Evolutionary conservation across 1,284 basidiomycete genomes (phyloP), one percentile per base, ranked within the genome.

Genomic region (Inonotus obliquus): DNA sequence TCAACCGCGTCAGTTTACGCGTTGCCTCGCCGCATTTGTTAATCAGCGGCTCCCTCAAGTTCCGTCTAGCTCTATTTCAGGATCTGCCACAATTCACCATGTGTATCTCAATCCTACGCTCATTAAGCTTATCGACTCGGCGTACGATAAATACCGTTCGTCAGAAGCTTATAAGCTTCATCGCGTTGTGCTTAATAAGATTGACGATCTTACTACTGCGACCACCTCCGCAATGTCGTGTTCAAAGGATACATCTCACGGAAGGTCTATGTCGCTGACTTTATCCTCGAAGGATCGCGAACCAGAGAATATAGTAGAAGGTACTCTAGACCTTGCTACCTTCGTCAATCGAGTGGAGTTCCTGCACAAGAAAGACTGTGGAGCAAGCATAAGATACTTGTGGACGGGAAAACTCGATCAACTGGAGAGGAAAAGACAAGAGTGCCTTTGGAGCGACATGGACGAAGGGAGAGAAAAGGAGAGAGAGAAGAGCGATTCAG

Each of bases 151-250:
- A 60, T 83, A 74, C 35, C 78, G 81, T 55, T 75, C 79, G 63
- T 73, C 77, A 44, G 87, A 87, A 61, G 74, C 81, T 9, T 82
- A 85, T 63, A 84, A 82, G 63, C 83, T 86, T 10, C 82, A 84
- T 54, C 80, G 83, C 32, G 84, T 81, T 25, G 76, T 89, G 39
- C 73, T 80, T 60, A 80, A 75, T 64, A 81, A 79, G 66, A 67
- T 84, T 17, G 81, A 82, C 64, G 78, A 77, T 64, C 69, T 78
- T 44, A 73, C 73, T 2, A 72, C 75, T 19, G 68, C 68, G 39
- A 65, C 68, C 17, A 64, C 67, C 1, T 67, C 65, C 25, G 67
- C 65, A 29, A 67, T 67, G 45, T 38, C 63, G 13, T 41, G 54
- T 17, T 61, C 63, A 9, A 57, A 54, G 47, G 57, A 44, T 23